Conservation (phyloP, 495 filamentous ascomycete species). For the Annulohypoxylon nitens region DNA sequence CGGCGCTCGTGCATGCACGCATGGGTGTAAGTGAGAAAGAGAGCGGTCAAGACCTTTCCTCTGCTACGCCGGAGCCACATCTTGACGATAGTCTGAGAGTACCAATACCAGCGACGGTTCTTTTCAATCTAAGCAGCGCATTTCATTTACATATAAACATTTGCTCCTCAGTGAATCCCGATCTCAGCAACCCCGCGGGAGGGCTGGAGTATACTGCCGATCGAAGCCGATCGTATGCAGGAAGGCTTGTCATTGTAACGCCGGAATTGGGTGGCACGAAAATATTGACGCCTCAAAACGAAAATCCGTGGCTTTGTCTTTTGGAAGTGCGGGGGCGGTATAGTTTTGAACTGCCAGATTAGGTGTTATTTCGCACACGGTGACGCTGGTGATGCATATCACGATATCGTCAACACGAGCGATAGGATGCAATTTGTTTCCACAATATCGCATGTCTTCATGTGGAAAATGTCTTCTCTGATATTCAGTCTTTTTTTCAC, state of each 20-base stretch:
- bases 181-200: conserved; percentile 22
- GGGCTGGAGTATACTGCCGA: conserved; percentile 14
- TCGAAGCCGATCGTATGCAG: conserved; percentile 19
- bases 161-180: not conserved
- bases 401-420: conserved; percentile 9
- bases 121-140: not conserved
- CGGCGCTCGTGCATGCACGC: conserved; percentile 42
- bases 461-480: not conserved
- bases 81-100: not conserved
- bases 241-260: conserved; percentile 9
- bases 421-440: not conserved
- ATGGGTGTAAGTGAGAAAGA: conserved; percentile 23
- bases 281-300: conserved; percentile 1
- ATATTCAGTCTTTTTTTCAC: no score
- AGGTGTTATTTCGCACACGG: not conserved
- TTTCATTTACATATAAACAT: conserved; percentile 18
- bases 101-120: not conserved
- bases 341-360: conserved; percentile 18
- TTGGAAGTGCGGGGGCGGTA: conserved; percentile 1
- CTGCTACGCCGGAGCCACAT: conserved; percentile 10
- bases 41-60: not conserved
- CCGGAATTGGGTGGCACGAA: not conserved
- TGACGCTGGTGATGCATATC: conserved; percentile 20
- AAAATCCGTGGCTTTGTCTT: conserved; percentile 5
- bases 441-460: not conserved